phyloP scores from a whole-genome alignment of 306 rosid genomes.

The Clitoria ternatea region DNA sequence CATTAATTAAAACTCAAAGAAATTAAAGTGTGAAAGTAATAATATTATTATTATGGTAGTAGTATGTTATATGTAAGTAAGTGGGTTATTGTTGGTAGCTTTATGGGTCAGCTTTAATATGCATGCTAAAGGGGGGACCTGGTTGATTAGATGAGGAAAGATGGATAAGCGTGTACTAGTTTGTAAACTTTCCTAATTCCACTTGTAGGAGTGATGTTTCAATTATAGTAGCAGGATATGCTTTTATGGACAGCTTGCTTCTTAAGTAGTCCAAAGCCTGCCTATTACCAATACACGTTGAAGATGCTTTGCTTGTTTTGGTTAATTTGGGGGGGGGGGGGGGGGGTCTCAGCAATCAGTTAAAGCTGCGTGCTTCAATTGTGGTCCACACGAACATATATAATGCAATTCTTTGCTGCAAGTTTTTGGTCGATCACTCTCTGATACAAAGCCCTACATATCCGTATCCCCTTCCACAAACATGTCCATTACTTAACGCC shows the following conservation, averaged over 20 bases:
- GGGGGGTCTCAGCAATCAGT: constrained; percentile 32
- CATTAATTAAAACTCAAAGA: constrained; percentile 13
- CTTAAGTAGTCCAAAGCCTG: constrained; percentile 31
- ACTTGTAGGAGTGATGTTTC: constrained; percentile 28
- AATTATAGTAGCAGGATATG: constrained; percentile 22
- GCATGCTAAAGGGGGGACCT: constrained; percentile 37
- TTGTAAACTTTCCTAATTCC: constrained; percentile 23
- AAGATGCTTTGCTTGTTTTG: constrained; percentile 66
- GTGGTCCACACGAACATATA: constrained; percentile 46
- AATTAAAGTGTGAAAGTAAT: too few relatives aligned
- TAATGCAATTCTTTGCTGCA: constrained; percentile 33
- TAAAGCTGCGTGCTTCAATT: constrained; percentile 47
- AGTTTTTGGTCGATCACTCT: constrained; percentile 28
- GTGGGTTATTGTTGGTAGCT: background rate
- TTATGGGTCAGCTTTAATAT: constrained; percentile 36
- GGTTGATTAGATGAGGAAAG: constrained; percentile 37
- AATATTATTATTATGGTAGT: background rate
- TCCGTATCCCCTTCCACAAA: constrained; percentile 8
- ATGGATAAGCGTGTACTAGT: constrained; percentile 33
- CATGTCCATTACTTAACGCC: constrained; percentile 30
- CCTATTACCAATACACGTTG: constrained; percentile 21
- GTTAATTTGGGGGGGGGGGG: too few relatives aligned
- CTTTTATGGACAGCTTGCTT: constrained; percentile 34
- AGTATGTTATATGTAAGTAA: background rate
- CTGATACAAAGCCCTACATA: constrained; percentile 21